These are phyloP conservation scores for Calocera viscosa DNA, from an alignment of 768 basidiomycete species.

Conservation along the genomic window DNA sequence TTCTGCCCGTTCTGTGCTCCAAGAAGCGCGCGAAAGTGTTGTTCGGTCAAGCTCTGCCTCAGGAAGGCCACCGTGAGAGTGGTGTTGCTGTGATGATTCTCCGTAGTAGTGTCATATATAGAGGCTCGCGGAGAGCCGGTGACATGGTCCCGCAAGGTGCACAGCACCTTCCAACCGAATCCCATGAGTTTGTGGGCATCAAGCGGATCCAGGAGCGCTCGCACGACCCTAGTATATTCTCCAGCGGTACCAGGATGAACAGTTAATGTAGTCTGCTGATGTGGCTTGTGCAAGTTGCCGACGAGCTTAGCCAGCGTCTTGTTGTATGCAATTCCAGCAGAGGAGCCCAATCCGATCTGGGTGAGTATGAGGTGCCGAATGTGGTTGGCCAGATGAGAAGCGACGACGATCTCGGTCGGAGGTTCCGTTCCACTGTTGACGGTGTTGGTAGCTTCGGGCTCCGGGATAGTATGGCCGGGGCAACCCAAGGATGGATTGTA, in stretches of 20 bases:
- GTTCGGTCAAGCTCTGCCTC: neutral
- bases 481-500: constrained; percentile 8
- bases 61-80: constrained; percentile 13
- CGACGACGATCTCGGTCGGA: constrained; percentile 4
- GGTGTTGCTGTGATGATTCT: neutral
- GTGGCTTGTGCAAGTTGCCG: constrained; percentile 20
- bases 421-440: neutral
- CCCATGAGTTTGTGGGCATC: constrained; percentile 11
- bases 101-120: neutral
- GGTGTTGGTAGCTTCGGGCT: neutral
- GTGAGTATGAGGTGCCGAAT: constrained; percentile 15
- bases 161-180: constrained; percentile 10
- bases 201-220: neutral
- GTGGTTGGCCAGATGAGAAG: constrained; percentile 19
- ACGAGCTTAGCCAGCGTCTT: constrained; percentile 19
- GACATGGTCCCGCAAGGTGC: constrained; percentile 4
- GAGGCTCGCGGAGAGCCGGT: neutral
- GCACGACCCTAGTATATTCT: neutral
- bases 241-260: neutral
- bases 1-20: constrained; percentile 13
- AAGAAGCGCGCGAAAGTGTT: constrained; percentile 11
- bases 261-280: constrained; percentile 18
- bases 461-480: constrained; percentile 12
- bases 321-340: constrained; percentile 18
- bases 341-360: constrained; percentile 17